Base-by-base conservation (phyloP, 1,139 yeast species). In the Pichia sp. region DNA sequence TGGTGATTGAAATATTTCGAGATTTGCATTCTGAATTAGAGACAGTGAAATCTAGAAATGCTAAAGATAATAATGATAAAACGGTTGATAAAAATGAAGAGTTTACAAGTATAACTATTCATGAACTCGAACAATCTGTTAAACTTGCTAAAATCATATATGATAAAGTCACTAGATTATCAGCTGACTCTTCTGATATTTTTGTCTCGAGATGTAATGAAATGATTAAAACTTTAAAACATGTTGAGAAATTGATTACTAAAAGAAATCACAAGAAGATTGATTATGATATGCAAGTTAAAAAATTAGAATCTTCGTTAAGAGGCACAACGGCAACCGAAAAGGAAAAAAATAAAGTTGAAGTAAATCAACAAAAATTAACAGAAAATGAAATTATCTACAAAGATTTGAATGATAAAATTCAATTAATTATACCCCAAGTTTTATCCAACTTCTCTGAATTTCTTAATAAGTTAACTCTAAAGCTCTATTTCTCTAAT, bases 401-500 rank as follows among this genome's bases (percentile, higher is more conserved):
- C 51, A 56, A 58, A 24, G 66, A 65, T 10, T 52, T 74, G 23
- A 73, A 73, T 55, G 63, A 62, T 16, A 73, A 71, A 48, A 58
- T 70, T 20, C 66, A 65, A 44, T 43, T 68, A 4, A 54, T 71
- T 1, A 60, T 76, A 24, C 82, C 82, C 0, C 76, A 73, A 49
- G 64, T 69, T 1, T 57, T 73, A 45, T 60, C 66, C 5, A 66
- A 70, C 22, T 55, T 75, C 42, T 77, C 76, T 35, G 82, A 77
- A 51, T 76, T 76, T 50, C 57, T 75, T 8, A 75, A 70, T 39
- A 62, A 64, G 39, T 49, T 76, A 11, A 61, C 74, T 6, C 62
- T 68, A 45, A 61, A 54, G 49, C 62, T 41, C 28, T 73, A 48
- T 60, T 66, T 56, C 60, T 68, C 53, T 65, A 56, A 62, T 30